A percentile compares a stretch with the other conserved stretches of the same genome.
phyloP scores from a whole-genome alignment of 495 filamentous ascomycete genomes.

The Coniosporium apollinis region DNA sequence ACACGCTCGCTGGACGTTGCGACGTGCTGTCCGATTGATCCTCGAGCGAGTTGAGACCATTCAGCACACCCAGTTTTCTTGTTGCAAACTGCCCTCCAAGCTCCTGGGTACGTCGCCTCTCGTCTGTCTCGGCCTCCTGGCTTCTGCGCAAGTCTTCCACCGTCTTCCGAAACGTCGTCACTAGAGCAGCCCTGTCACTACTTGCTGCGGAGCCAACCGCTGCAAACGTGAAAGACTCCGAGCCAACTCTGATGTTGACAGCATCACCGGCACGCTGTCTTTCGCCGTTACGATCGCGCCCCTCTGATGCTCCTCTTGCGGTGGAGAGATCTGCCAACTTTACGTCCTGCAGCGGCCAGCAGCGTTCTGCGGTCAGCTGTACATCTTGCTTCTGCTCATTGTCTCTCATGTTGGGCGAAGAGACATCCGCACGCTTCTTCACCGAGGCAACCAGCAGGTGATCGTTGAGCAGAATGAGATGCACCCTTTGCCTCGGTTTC shows the following conservation, averaged over 20 bases:
- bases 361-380: slow-evolving; percentile 80
- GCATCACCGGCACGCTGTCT: slow-evolving; percentile 48
- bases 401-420: slow-evolving; percentile 14
- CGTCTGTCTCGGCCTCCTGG: slow-evolving; percentile 65
- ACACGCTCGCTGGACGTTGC: slow-evolving; percentile 49
- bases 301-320: slow-evolving; percentile 33
- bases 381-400: slow-evolving; percentile 27
- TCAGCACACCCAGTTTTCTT: slow-evolving; percentile 50
- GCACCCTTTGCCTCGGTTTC: slow-evolving; percentile 70
- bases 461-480: slow-evolving; percentile 86
- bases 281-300: slow-evolving; percentile 31
- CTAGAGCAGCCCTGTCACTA: slow-evolving; percentile 57
- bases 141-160: slow-evolving; percentile 78
- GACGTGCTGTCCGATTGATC: slow-evolving; percentile 41
- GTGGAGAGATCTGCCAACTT: slow-evolving; percentile 72
- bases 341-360: slow-evolving; percentile 87
- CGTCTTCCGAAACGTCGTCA: slow-evolving; percentile 79
- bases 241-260: slow-evolving; percentile 75
- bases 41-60: slow-evolving; percentile 55
- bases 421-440: slow-evolving; percentile 66
- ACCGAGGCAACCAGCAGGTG: slow-evolving; percentile 84
- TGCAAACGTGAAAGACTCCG: slow-evolving; percentile 82
- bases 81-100: slow-evolving; percentile 66
- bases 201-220: slow-evolving; percentile 48
- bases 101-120: slow-evolving; percentile 58